Percentiles rank a stretch among this genome's conserved stretches.
phyloP scores from a whole-genome alignment of 495 filamentous ascomycete genomes.

The Durotheca rogersii region DNA sequence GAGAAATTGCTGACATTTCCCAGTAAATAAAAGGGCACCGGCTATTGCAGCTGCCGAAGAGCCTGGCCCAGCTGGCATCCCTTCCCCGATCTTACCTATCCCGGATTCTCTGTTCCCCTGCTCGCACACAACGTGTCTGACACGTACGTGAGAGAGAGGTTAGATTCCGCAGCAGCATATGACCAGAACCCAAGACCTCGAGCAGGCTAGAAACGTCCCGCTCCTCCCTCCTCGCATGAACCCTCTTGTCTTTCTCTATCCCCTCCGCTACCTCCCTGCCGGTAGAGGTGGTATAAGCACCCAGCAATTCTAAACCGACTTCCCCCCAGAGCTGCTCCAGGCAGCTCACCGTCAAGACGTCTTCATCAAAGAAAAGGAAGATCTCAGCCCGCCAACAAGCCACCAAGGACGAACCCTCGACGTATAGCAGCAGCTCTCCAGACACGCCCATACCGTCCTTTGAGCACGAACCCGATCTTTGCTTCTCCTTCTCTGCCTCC shows the following conservation, averaged over 20 bases:
- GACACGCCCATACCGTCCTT: slow-evolving; percentile 53
- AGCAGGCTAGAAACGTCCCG: neutral
- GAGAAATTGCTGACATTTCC: neutral
- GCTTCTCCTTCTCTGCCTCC: slow-evolving; percentile 42
- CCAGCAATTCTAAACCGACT: slow-evolving; percentile 19
- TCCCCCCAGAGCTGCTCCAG: slow-evolving; percentile 48
- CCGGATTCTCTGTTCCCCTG: neutral
- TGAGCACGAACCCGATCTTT: slow-evolving; percentile 46
- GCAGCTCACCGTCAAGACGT: slow-evolving; percentile 85
- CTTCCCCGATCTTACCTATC: neutral
- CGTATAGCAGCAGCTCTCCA: slow-evolving; percentile 32
- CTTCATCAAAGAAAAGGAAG: slow-evolving; percentile 89
- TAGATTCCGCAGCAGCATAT: neutral
- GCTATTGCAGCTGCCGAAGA: neutral
- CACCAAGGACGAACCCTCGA: slow-evolving; percentile 35
- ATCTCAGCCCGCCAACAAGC: slow-evolving; percentile 58
- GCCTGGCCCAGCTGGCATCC: neutral
- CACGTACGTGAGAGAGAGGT: neutral
- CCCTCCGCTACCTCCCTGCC: slow-evolving; percentile 3
- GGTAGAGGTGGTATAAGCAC: slow-evolving; percentile 13
- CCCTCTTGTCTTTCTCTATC: neutral
- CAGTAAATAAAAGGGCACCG: neutral
- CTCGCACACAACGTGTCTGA: neutral
- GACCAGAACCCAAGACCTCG: neutral
- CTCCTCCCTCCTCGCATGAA: slow-evolving; percentile 6